Conservation (phyloP, 805 yeast genomes). For the Yarrowia sp. region DNA sequence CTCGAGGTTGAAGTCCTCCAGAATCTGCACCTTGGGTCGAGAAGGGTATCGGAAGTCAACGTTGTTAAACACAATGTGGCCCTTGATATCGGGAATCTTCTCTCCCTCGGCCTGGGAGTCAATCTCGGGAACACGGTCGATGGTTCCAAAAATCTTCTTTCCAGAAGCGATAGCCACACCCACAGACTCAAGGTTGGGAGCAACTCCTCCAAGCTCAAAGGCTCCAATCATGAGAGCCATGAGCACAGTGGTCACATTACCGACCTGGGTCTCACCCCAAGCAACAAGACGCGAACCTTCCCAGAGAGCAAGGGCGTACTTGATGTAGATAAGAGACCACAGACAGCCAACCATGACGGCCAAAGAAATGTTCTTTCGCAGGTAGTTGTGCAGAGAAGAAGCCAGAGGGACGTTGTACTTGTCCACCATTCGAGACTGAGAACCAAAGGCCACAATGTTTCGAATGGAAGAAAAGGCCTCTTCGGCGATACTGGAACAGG, state of each 20-base stretch:
- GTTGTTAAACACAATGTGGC: slow-evolving; percentile 81
- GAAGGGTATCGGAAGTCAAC: slow-evolving; percentile 87
- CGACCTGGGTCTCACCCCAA: slow-evolving; percentile 48
- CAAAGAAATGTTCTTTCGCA: slow-evolving; percentile 47
- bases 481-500: slow-evolving; percentile 53
- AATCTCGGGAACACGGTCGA: slow-evolving; percentile 54
- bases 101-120: slow-evolving; percentile 49
- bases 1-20: slow-evolving; percentile 74
- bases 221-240: slow-evolving; percentile 55
- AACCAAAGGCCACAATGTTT: slow-evolving; percentile 54
- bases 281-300: slow-evolving; percentile 53
- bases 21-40: slow-evolving; percentile 79
- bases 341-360: slow-evolving; percentile 51
- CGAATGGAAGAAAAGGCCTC: slow-evolving; percentile 54
- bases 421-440: slow-evolving; percentile 50
- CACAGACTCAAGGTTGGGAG: slow-evolving; percentile 53
- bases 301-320: slow-evolving; percentile 55
- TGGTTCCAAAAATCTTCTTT: slow-evolving; percentile 53
- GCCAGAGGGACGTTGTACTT: slow-evolving; percentile 48
- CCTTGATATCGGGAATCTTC: slow-evolving; percentile 49
- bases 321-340: slow-evolving; percentile 51
- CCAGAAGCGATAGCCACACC: slow-evolving; percentile 54
- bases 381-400: slow-evolving; percentile 45
- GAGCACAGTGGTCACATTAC: slow-evolving; percentile 51
- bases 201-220: slow-evolving; percentile 53